Percentiles rank a stretch among this genome's conserved stretches.
Evolutionary conservation across 192 early-diverging fungal genomes (phyloP).

Genomic region (Rhizoclosmatium globosum): DNA sequence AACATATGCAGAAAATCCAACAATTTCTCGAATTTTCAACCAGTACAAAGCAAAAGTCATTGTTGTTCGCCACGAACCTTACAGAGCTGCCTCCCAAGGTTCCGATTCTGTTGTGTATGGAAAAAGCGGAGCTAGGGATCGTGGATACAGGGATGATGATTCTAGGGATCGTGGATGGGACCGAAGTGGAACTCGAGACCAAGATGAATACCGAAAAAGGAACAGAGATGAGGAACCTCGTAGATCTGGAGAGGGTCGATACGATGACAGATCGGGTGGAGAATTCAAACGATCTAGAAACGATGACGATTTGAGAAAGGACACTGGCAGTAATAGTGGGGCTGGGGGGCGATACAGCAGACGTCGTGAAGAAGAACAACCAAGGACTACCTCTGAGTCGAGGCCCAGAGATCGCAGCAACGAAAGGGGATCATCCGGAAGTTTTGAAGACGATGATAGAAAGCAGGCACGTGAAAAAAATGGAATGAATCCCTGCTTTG

Average conservation of each 20-base stretch:
- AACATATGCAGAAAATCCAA: slow-evolving; percentile 13
- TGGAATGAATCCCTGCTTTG: slow-evolving; percentile 35
- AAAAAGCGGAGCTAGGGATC: background rate
- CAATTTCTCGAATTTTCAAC: slow-evolving; percentile 22
- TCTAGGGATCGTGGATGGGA: background rate
- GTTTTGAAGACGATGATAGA: slow-evolving; percentile 30
- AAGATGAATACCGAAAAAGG: slow-evolving; percentile 8
- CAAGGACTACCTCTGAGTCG: background rate
- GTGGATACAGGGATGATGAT: background rate
- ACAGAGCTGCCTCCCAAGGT: background rate
- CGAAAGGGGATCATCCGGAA: slow-evolving; percentile 2
- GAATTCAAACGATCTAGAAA: slow-evolving; percentile 22
- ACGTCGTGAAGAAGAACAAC: slow-evolving; percentile 15
- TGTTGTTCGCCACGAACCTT: slow-evolving; percentile 36
- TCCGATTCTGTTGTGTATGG: background rate
- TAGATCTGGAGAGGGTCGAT: background rate
- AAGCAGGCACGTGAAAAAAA: background rate
- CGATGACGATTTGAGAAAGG: slow-evolving; percentile 7
- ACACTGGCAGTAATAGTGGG: background rate
- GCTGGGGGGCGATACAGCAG: slow-evolving; percentile 33
- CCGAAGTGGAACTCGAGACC: slow-evolving; percentile 2
- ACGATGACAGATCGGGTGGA: slow-evolving; percentile 16
- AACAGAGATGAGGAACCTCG: slow-evolving; percentile 2
- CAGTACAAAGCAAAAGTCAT: slow-evolving; percentile 31
- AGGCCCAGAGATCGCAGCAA: slow-evolving; percentile 21